phyloP scores from a whole-genome alignment of 495 filamentous ascomycete species.

The Aspergillus biplanus region DNA sequence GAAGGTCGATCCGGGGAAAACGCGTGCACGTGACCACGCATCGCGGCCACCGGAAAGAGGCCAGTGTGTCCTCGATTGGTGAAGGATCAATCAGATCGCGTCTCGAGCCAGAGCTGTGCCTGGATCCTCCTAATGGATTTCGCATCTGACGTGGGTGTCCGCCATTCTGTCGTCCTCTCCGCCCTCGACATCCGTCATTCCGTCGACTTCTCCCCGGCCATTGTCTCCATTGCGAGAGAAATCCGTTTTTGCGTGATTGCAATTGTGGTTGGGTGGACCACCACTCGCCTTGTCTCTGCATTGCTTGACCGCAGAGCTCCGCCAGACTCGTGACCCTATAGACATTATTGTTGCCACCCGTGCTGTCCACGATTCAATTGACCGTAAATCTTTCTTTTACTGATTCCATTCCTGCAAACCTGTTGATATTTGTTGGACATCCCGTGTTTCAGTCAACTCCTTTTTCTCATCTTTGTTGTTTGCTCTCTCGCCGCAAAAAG shows the following conservation, averaged over 20 bases:
- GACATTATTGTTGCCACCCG: background rate
- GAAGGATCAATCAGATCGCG: conserved; percentile 15
- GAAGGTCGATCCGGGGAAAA: conserved; percentile 20
- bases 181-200: conserved; percentile 50
- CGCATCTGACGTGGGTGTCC: conserved; percentile 54
- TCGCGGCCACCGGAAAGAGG: conserved; percentile 17
- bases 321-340: conserved; percentile 33
- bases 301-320: conserved; percentile 39
- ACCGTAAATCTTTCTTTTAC: conserved; percentile 1
- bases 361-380: background rate
- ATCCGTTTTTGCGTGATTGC: conserved; percentile 51
- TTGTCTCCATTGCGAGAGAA: conserved; percentile 49
- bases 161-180: conserved; percentile 50
- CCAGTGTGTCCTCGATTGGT: conserved; percentile 26
- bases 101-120: background rate
- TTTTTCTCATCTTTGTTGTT: conserved; percentile 1
- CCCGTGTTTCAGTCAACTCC: background rate
- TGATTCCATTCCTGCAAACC: background rate
- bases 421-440: background rate
- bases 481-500: background rate
- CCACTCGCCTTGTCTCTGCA: conserved; percentile 48
- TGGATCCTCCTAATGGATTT: conserved; percentile 45
- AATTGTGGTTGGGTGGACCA: conserved; percentile 54
- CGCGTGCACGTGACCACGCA: conserved; percentile 23
- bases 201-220: conserved; percentile 50